phyloP scores from a whole-genome alignment of 176 grass and related monocot genomes.

The Hordeum vulgare region MorexV3_pseudomolecules_assembly NC_058520.1:600001802-600002301 shows the following conservation, averaged over 20 bases:
- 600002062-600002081: conserved; percentile 54
- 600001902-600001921: neutral
- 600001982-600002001: conserved; percentile 40
- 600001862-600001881: conserved; percentile 38
- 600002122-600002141: conserved; percentile 28
- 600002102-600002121: conserved; percentile 69
- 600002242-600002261: conserved; percentile 1
- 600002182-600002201: conserved; percentile 34
- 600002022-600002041: conserved; percentile 55
- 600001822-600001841: conserved; percentile 30
- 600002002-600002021: conserved; percentile 35
- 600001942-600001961: conserved; percentile 35
- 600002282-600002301: conserved; percentile 18
- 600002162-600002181: conserved; percentile 36
- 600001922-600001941: neutral
- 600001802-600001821: conserved; percentile 17
- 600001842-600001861: conserved; percentile 42
- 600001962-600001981: conserved; percentile 34
- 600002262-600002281: conserved; percentile 2
- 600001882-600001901: too few species aligned
- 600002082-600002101: conserved; percentile 34
- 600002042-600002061: conserved; percentile 53
- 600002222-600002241: too few species aligned
- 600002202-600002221: neutral
- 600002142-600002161: conserved; percentile 41